Percentiles rank a stretch among this genome's conserved stretches.
Conservation (phyloP, 1,284 basidiomycete species). For the Sporisorium exsertum region DNA sequence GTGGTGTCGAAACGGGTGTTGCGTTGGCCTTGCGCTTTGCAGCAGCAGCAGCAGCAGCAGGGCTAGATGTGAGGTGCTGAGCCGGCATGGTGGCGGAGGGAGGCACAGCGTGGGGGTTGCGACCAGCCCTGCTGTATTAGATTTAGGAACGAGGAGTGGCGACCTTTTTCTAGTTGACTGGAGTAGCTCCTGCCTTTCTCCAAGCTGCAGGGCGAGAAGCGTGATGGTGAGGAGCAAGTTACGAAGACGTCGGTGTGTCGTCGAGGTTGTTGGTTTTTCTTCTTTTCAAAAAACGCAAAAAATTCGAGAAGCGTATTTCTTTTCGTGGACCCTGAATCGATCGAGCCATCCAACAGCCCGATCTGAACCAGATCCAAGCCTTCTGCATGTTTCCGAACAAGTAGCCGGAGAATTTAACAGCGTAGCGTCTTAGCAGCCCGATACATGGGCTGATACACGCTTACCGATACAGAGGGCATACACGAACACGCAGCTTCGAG, state of each 20-base stretch:
- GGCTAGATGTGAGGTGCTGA: slow-evolving; percentile 12
- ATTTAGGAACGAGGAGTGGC: not conserved
- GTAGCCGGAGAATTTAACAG: slow-evolving; percentile 23
- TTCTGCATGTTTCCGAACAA: slow-evolving; percentile 41
- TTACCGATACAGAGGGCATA: no score
- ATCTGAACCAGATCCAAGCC: not conserved
- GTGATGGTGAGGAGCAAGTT: no score
- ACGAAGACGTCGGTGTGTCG: no score
- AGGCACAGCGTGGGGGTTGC: not conserved
- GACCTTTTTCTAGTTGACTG: not conserved
- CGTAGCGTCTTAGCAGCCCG: slow-evolving; percentile 19
- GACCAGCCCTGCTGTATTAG: not conserved
- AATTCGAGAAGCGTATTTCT: not conserved
- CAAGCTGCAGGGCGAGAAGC: no score
- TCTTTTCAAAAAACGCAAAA: not conserved
- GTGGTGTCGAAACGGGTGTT: slow-evolving; percentile 13
- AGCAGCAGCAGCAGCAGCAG: slow-evolving; percentile 16
- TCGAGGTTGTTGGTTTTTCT: not conserved
- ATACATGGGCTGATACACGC: no score
- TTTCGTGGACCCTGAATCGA: slow-evolving; percentile 24
- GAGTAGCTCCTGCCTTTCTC: no score
- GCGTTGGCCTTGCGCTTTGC: slow-evolving; percentile 35
- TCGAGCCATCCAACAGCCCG: not conserved
- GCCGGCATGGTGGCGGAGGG: slow-evolving; percentile 24
- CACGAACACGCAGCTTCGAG: no score